Evolutionary conservation across 352 stramenopile species (phyloP).

Genomic region (Pythium brassicae): DNA sequence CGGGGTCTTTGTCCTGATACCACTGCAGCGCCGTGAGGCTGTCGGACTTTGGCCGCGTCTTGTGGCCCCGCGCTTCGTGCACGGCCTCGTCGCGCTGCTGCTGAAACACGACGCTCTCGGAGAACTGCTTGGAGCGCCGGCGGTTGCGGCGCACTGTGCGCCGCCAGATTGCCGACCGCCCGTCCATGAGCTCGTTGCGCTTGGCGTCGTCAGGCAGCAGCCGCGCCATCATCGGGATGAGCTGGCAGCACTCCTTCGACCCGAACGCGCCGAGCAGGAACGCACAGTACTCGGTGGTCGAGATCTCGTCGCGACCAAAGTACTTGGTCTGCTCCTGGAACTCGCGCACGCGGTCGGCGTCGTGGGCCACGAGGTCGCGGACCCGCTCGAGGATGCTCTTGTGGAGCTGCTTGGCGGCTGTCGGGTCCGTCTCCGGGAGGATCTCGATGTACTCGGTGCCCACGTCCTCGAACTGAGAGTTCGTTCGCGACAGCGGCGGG

Average conservation of each 20-base stretch:
- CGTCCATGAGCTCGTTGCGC: conserved; percentile 53
- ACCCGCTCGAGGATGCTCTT: conserved; percentile 68
- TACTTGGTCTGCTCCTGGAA: conserved; percentile 80
- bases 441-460: conserved; percentile 52
- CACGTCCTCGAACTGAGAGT: conserved; percentile 37
- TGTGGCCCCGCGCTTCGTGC: conserved; percentile 19
- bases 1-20: conserved; percentile 9
- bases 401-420: conserved; percentile 64
- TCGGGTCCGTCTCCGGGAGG: conserved; percentile 44
- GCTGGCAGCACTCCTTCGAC: conserved; percentile 58
- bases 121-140: conserved; percentile 77
- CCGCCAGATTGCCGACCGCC: conserved; percentile 56
- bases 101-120: conserved; percentile 63
- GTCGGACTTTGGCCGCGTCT: conserved; percentile 49
- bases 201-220: conserved; percentile 67
- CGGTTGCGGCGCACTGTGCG: conserved; percentile 54
- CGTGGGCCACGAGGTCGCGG: conserved; percentile 46
- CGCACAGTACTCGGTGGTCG: conserved; percentile 70
- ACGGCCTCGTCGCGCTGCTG: conserved; percentile 48
- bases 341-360: conserved; percentile 72
- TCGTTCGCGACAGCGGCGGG: conserved; percentile 6
- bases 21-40: conserved; percentile 21
- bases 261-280: conserved; percentile 70
- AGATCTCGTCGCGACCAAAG: conserved; percentile 63
- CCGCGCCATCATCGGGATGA: conserved; percentile 70